Evolutionary conservation across 2,329 filamentous ascomycete genomes (phyloP).

Genomic region (Fusarium albidum): DNA sequence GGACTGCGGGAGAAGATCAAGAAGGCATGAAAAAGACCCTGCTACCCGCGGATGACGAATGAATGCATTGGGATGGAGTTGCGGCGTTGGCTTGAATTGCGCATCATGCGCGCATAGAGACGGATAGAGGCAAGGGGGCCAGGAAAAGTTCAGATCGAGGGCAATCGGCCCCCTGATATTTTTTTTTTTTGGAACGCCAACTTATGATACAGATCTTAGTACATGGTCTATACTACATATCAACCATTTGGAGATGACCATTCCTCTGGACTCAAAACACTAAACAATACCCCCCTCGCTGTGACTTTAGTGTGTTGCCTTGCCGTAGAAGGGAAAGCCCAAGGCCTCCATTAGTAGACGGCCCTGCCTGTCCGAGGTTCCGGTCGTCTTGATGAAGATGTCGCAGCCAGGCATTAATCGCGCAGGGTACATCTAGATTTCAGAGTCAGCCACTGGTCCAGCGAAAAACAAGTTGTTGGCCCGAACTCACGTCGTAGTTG

Average conservation of each 20-base stretch:
- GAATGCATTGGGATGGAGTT: constrained; percentile 50
- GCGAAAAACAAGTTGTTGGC: background rate
- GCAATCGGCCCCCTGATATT: constrained; percentile 22
- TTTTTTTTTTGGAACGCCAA: constrained; percentile 30
- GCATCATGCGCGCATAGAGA: constrained; percentile 7
- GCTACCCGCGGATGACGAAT: constrained; percentile 19
- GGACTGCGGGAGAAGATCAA: constrained; percentile 66
- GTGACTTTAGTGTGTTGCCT: constrained; percentile 57
- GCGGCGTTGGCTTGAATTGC: constrained; percentile 32
- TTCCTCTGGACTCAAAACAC: constrained; percentile 12
- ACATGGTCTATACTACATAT: constrained; percentile 44
- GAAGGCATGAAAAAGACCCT: constrained; percentile 34
- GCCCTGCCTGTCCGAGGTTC: constrained; percentile 85
- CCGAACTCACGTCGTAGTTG: constrained; percentile 84
- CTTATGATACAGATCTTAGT: constrained; percentile 48
- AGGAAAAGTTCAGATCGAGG: constrained; percentile 26
- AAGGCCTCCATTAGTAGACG: constrained; percentile 68
- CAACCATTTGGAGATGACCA: constrained; percentile 32
- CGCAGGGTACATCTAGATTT: constrained; percentile 63
- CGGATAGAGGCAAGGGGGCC: constrained; percentile 9
- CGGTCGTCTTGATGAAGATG: constrained; percentile 84
- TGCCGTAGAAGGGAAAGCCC: constrained; percentile 78
- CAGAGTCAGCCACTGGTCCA: constrained; percentile 16
- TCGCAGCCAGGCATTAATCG: constrained; percentile 86
- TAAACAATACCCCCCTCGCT: constrained; percentile 5